phyloP scores from a whole-genome alignment of 257 asterid species.

The Osmanthus fragrans region DNA sequence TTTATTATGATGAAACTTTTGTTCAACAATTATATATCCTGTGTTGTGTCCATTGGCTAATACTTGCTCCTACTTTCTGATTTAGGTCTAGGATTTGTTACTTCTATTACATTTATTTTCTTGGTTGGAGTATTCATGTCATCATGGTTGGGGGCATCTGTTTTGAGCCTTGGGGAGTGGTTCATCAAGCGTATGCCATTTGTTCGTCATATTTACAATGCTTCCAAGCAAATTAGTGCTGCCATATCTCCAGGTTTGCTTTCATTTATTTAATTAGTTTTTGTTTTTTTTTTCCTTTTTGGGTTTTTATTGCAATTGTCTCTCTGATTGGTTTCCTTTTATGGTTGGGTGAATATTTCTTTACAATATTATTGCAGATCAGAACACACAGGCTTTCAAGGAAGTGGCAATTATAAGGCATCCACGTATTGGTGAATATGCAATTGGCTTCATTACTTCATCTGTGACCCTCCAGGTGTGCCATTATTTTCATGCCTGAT shows the following conservation, averaged over 20 bases:
- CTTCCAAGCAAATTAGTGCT: constrained; percentile 79
- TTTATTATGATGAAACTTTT: constrained; percentile 2
- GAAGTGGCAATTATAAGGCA: constrained; percentile 82
- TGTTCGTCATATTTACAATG: constrained; percentile 73
- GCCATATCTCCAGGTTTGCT: constrained; percentile 78
- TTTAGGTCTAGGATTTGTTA: constrained; percentile 72
- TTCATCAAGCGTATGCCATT: constrained; percentile 81
- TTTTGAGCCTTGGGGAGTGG: constrained; percentile 78
- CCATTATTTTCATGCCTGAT: constrained; percentile 1
- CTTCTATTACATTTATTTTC: constrained; percentile 72
- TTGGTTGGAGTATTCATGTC: constrained; percentile 84
- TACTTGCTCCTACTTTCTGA: constrained; percentile 22
- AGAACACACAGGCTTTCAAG: constrained; percentile 71
- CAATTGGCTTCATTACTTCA: constrained; percentile 79
- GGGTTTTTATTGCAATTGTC: constrained; percentile 12
- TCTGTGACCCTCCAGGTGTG: constrained; percentile 64
- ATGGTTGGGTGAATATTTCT: constrained; percentile 17
- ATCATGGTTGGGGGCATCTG: constrained; percentile 79
- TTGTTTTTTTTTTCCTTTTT: neutral
- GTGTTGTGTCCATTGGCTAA: constrained; percentile 14
- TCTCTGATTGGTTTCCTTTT: neutral
- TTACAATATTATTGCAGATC: constrained; percentile 44
- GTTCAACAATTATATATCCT: neutral
- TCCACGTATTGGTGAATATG: constrained; percentile 85
- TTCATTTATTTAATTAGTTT: neutral